phyloP scores from a whole-genome alignment of 2,329 filamentous ascomycete species.

The Talaromyces sp. region DNA sequence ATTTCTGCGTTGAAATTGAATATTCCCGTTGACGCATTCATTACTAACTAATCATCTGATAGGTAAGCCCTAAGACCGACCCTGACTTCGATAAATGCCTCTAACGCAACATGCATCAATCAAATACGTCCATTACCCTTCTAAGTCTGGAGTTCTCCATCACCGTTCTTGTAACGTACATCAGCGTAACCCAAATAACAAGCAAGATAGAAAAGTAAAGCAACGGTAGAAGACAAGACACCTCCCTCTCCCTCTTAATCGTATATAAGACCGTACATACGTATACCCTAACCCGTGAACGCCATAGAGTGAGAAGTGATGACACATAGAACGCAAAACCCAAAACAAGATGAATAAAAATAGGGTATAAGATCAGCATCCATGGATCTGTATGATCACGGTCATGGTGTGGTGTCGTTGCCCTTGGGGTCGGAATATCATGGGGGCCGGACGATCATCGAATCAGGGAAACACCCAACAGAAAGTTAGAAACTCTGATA shows the following conservation, averaged over 20 bases:
- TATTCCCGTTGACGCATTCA: neutral
- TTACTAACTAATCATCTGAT: neutral
- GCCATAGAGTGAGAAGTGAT: neutral
- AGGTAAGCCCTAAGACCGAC: neutral
- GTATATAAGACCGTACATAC: neutral
- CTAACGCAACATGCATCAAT: neutral
- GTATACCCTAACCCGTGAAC: neutral
- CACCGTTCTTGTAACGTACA: neutral
- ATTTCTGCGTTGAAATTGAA: neutral
- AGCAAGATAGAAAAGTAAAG: neutral
- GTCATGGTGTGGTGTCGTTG: neutral
- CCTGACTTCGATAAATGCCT: neutral
- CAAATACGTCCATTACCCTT: neutral
- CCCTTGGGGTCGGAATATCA: neutral
- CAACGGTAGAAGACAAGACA: neutral
- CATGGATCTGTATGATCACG: neutral
- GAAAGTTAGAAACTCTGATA: neutral
- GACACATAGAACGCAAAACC: no score
- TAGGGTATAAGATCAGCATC: neutral
- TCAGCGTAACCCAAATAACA: neutral
- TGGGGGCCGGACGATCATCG: neutral
- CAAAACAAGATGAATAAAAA: neutral
- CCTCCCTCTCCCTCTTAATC: neutral
- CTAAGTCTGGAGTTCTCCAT: neutral
- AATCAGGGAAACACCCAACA: neutral